Evolutionary conservation across 768 basidiomycete species (phyloP).

Genomic region (Suillus occidentalis): DNA sequence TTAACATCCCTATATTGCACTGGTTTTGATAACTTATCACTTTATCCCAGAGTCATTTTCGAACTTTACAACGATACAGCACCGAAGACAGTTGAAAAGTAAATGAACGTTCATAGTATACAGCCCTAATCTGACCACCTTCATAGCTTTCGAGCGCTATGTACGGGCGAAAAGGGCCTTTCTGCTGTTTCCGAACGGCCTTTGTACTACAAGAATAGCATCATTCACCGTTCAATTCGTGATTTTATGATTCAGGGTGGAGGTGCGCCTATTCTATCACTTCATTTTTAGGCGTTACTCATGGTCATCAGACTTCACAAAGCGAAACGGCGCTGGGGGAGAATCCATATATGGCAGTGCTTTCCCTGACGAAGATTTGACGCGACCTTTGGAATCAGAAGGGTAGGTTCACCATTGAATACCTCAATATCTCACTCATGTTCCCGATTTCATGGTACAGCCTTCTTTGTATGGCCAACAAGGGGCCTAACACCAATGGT

Average conservation of each 20-base stretch:
- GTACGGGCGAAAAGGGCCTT: slow-evolving; percentile 82
- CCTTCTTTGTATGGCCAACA: slow-evolving; percentile 89
- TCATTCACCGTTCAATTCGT: slow-evolving; percentile 76
- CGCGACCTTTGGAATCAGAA: slow-evolving; percentile 59
- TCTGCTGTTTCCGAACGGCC: slow-evolving; percentile 63
- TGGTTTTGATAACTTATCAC: slow-evolving; percentile 10
- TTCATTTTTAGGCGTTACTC: slow-evolving; percentile 2
- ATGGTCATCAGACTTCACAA: slow-evolving; percentile 64
- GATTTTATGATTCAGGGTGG: slow-evolving; percentile 83
- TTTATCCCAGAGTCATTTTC: slow-evolving; percentile 55
- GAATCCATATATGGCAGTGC: slow-evolving; percentile 78
- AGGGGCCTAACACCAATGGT: slow-evolving; percentile 79
- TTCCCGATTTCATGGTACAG: slow-evolving; percentile 31
- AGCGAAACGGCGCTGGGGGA: slow-evolving; percentile 76
- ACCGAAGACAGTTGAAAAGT: slow-evolving; percentile 86
- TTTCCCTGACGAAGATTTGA: slow-evolving; percentile 78
- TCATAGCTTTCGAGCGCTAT: slow-evolving; percentile 77
- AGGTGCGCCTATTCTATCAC: slow-evolving; percentile 41
- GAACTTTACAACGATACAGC: slow-evolving; percentile 74
- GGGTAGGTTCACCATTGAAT: slow-evolving; percentile 41
- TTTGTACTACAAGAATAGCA: slow-evolving; percentile 79
- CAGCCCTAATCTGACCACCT: slow-evolving; percentile 14
- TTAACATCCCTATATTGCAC: slow-evolving; percentile 9
- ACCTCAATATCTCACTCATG: background rate
- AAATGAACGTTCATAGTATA: slow-evolving; percentile 17